A percentile compares a stretch with the other conserved stretches of the same genome.
phyloP scores from a whole-genome alignment of 2,329 filamentous ascomycete genomes.

The Aureobasidium musti region DNA sequence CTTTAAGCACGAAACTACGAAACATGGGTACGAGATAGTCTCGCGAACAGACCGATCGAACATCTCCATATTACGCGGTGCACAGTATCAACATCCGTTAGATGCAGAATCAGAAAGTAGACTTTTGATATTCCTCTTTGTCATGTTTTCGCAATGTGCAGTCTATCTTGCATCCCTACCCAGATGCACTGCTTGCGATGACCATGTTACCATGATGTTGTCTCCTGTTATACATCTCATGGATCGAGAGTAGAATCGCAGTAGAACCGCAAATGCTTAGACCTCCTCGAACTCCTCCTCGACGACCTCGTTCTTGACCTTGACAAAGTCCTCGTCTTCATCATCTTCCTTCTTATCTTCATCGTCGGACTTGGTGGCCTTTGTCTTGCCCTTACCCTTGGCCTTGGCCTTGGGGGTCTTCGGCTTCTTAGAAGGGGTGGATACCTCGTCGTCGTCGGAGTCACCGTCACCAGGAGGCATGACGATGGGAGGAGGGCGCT shows the following conservation, averaged over 20 bases:
- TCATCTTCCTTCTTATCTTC: slow-evolving; percentile 34
- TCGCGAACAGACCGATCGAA: background rate
- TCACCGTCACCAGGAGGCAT: background rate
- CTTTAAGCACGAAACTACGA: too few relatives aligned
- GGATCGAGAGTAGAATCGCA: background rate
- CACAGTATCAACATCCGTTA: background rate
- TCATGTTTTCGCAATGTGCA: background rate
- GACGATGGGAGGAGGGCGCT: slow-evolving; percentile 6
- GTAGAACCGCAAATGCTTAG: background rate
- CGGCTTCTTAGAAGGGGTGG: slow-evolving; percentile 36
- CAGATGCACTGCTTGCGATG: background rate
- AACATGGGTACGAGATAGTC: too few relatives aligned
- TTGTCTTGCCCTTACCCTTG: slow-evolving; percentile 30
- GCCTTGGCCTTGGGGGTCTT: slow-evolving; percentile 32
- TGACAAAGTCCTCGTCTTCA: slow-evolving; percentile 17
- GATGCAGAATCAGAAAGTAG: background rate
- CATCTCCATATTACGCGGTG: background rate
- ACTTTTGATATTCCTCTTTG: background rate
- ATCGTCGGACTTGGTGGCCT: slow-evolving; percentile 31
- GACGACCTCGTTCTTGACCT: slow-evolving; percentile 5
- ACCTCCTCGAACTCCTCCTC: slow-evolving; percentile 2
- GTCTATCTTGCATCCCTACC: background rate
- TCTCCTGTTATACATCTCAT: background rate
- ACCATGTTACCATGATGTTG: background rate
- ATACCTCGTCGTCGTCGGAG: slow-evolving; percentile 31